Percentiles rank a stretch among this genome's conserved stretches.
phyloP scores from a whole-genome alignment of 78 protist genomes.

The Pelomyxa schiedti region DNA sequence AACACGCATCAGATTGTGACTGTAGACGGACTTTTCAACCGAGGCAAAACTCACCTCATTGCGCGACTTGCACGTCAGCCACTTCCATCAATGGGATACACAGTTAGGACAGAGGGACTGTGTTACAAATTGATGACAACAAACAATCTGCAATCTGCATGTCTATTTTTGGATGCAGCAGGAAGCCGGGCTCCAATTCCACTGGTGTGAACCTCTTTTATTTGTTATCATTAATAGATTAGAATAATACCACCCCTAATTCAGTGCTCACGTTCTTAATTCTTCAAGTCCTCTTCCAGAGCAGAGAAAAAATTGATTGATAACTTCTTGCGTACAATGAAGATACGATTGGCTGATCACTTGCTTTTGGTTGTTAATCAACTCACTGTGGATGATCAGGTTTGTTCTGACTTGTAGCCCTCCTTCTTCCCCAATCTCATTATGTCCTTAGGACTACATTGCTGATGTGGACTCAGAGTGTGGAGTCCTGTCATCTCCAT shows the following conservation, averaged over 20 bases:
- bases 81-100: neutral
- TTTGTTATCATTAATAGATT: no score
- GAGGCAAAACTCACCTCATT: neutral
- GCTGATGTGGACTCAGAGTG: no score
- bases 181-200: neutral
- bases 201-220: neutral
- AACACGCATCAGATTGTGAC: no score
- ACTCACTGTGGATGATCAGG: neutral
- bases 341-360: neutral
- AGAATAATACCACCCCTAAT: no score
- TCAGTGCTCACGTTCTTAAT: neutral
- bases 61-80: neutral
- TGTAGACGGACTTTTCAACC: neutral
- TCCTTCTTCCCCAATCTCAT: neutral
- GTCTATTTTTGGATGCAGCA: neutral
- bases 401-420: no score
- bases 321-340: neutral
- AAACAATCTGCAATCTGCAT: neutral
- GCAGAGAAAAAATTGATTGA: neutral
- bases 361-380: neutral
- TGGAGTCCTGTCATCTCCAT: no score
- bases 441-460: neutral
- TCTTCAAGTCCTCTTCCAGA: neutral
- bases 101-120: neutral
- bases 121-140: neutral